These are phyloP conservation scores for Neonectria faginata DNA, from an alignment of 2,329 filamentous ascomycete species.

Conservation along the genomic window DNA sequence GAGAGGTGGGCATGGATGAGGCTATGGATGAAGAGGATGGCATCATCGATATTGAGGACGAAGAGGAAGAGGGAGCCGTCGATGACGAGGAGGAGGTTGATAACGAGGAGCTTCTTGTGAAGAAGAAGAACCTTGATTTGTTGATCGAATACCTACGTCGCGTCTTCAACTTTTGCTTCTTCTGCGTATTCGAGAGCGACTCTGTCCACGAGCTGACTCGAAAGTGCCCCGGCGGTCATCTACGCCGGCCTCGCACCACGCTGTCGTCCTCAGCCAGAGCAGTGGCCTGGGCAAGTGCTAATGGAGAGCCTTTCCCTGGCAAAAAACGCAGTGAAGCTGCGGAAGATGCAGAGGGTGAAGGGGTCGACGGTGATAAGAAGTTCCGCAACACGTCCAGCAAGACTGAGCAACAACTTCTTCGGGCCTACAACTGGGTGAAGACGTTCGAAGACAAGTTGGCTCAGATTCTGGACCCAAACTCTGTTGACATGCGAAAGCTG, in stretches of 20 bases:
- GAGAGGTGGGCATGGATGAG: constrained; percentile 70
- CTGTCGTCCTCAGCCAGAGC: constrained; percentile 85
- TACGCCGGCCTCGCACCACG: constrained; percentile 88
- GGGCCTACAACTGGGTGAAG: constrained; percentile 98
- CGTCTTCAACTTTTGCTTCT: constrained; percentile 99
- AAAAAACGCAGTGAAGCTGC: constrained; percentile 78
- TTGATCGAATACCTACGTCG: constrained; percentile 96
- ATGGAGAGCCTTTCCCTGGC: constrained; percentile 83
- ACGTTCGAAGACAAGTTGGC: constrained; percentile 97
- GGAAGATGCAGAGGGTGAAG: constrained; percentile 69
- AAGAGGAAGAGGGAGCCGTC: constrained; percentile 79
- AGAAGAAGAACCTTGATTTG: constrained; percentile 97
- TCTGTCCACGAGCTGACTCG: constrained; percentile 95
- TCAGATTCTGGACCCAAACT: constrained; percentile 91
- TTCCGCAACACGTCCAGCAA: constrained; percentile 77
- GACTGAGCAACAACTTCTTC: constrained; percentile 89
- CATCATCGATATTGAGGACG: constrained; percentile 76
- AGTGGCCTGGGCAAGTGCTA: constrained; percentile 86
- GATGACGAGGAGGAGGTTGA: constrained; percentile 88
- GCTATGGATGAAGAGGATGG: constrained; percentile 74
- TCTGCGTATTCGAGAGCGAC: constrained; percentile 98
- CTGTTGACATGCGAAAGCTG: constrained; percentile 87
- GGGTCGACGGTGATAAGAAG: constrained; percentile 73
- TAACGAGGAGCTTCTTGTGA: constrained; percentile 86
- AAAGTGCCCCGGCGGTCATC: constrained; percentile 97